A percentile compares a stretch with the other conserved stretches of the same genome.
Conservation (phyloP, 257 asterid species). For the Dorcoceras hygrometricum region DNA sequence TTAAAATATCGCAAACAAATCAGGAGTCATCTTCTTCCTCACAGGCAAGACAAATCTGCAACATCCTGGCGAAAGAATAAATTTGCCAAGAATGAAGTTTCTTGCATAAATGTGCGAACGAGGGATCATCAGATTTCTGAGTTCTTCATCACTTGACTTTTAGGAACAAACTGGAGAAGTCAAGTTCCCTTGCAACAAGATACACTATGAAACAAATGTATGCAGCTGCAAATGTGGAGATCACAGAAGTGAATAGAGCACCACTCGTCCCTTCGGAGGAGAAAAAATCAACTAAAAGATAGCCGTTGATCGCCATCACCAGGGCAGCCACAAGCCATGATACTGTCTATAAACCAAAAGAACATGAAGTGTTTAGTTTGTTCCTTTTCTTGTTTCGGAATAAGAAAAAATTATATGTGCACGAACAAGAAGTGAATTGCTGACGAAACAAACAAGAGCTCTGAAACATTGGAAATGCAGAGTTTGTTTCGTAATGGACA, state of each 20-base stretch:
- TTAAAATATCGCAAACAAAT: neutral
- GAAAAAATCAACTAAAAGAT: slow-evolving; percentile 74
- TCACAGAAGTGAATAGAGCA: slow-evolving; percentile 35
- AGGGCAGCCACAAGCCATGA: slow-evolving; percentile 75
- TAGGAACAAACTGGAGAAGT: slow-evolving; percentile 32
- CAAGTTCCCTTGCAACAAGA: slow-evolving; percentile 47
- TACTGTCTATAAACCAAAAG: slow-evolving; percentile 33
- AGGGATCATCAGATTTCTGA: slow-evolving; percentile 26
- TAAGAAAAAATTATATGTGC: neutral
- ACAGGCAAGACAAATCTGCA: neutral
- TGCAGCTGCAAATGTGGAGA: slow-evolving; percentile 42
- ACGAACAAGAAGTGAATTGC: neutral
- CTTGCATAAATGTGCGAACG: neutral
- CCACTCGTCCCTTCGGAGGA: slow-evolving; percentile 53
- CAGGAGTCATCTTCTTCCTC: neutral
- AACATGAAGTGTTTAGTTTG: neutral
- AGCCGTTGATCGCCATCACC: slow-evolving; percentile 71
- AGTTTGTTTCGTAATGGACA: neutral
- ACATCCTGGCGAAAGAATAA: neutral
- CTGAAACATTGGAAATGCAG: neutral
- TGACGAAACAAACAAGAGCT: neutral
- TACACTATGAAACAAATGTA: slow-evolving; percentile 55
- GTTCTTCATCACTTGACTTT: slow-evolving; percentile 30
- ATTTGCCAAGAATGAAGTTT: neutral
- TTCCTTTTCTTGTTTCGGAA: slow-evolving; percentile 5